phyloP scores from a whole-genome alignment of 768 basidiomycete species.

The Suillus subaureus region DNA sequence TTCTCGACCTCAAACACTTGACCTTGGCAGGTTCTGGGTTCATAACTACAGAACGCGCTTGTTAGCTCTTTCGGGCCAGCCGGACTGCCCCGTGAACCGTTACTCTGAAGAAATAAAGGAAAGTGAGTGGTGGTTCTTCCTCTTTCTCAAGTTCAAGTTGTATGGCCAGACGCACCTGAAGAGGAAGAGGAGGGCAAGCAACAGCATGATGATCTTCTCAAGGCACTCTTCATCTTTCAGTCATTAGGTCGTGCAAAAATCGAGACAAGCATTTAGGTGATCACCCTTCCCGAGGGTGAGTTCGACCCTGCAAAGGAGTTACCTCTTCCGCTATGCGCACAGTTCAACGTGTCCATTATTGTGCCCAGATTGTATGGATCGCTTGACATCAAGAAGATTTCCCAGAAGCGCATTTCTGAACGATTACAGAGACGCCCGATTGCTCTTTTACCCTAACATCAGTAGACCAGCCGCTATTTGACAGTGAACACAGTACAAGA shows the following conservation, averaged over 20 bases:
- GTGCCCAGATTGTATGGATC: conserved; percentile 41
- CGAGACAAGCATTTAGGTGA: conserved; percentile 41
- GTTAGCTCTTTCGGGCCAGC: conserved; percentile 24
- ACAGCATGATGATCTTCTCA: conserved; percentile 44
- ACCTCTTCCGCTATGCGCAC: conserved; percentile 52
- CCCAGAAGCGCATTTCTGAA: conserved; percentile 38
- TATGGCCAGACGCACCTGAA: conserved; percentile 35
- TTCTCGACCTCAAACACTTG: conserved; percentile 27
- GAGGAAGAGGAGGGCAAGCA: conserved; percentile 40
- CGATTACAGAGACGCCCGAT: conserved; percentile 62
- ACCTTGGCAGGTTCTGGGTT: conserved; percentile 29
- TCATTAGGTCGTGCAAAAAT: conserved; percentile 39
- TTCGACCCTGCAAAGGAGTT: conserved; percentile 32
- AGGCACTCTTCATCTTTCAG: conserved; percentile 44
- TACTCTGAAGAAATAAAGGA: conserved; percentile 6
- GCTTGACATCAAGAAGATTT: conserved; percentile 21
- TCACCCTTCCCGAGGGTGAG: conserved; percentile 34
- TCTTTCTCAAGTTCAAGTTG: conserved; percentile 37
- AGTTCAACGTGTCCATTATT: conserved; percentile 43
- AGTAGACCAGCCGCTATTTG: conserved; percentile 16
- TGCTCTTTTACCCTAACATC: conserved; percentile 19
- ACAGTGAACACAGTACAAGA: conserved; percentile 17
- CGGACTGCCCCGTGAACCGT: conserved; percentile 5
- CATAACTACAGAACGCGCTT: conserved; percentile 26
- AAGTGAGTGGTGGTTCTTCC: conserved; percentile 42